Conservation (phyloP, 1,284 basidiomycete genomes). For the Apiotrichum brassicae region DNA sequence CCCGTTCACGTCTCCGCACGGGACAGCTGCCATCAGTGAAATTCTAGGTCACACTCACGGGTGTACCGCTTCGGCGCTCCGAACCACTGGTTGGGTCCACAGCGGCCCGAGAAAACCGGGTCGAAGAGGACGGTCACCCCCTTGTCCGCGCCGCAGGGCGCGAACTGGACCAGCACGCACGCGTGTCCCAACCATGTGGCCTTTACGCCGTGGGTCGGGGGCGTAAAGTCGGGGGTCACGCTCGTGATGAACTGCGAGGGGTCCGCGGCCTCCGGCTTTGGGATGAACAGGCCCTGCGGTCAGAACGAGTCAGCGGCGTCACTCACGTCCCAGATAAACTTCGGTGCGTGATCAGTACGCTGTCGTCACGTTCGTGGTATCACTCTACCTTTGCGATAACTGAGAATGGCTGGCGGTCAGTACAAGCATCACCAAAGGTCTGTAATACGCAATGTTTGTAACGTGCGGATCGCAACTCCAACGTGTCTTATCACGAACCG, state of each 20-base stretch:
- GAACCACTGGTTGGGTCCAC: constrained; percentile 54
- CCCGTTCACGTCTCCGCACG: constrained; percentile 54
- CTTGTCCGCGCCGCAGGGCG: constrained; percentile 26
- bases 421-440: too few relatives aligned
- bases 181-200: constrained; percentile 69
- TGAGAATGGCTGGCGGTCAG: neutral
- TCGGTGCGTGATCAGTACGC: too few relatives aligned
- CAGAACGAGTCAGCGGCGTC: constrained; percentile 1
- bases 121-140: constrained; percentile 60
- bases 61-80: constrained; percentile 57
- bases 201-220: constrained; percentile 48
- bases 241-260: constrained; percentile 7
- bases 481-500: too few relatives aligned
- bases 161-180: constrained; percentile 61
- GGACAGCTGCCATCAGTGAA: constrained; percentile 49
- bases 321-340: constrained; percentile 14
- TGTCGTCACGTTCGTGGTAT: too few relatives aligned
- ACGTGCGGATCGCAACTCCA: neutral
- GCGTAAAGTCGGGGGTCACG: constrained; percentile 5
- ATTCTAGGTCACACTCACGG: constrained; percentile 39
- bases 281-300: constrained; percentile 8
- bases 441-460: neutral
- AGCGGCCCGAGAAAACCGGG: constrained; percentile 61
- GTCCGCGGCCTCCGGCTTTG: constrained; percentile 27
- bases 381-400: constrained; percentile 15